Percentiles rank a stretch among this genome's conserved stretches.
These are phyloP conservation scores for Ustilaginoidea virens DNA, from an alignment of 2,329 filamentous ascomycete species.

Conservation along the genomic window DNA sequence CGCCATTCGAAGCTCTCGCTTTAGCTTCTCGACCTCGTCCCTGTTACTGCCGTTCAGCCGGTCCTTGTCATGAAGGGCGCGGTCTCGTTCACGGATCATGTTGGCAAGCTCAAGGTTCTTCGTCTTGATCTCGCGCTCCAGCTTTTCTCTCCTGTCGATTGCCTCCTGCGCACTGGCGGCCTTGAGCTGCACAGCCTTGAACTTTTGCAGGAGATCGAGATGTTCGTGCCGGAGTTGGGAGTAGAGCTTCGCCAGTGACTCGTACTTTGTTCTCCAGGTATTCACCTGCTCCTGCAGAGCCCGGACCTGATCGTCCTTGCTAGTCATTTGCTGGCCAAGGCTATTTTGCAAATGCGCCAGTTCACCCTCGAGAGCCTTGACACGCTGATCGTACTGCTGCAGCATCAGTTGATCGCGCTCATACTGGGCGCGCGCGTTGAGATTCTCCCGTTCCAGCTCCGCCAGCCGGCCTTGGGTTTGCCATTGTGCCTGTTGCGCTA, in stretches of 20 bases:
- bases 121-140: constrained; percentile 95
- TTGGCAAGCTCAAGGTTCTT: constrained; percentile 98
- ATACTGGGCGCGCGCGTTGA: constrained; percentile 88
- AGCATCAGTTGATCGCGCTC: constrained; percentile 95
- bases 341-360: constrained; percentile 69
- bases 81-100: constrained; percentile 94
- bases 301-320: constrained; percentile 87
- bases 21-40: constrained; percentile 88
- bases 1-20: constrained; percentile 83
- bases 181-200: constrained; percentile 91
- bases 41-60: constrained; percentile 72
- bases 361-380: constrained; percentile 85
- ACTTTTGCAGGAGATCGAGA: constrained; percentile 85
- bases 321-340: constrained; percentile 68
- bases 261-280: constrained; percentile 94
- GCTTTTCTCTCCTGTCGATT: constrained; percentile 83
- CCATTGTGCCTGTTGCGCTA: constrained; percentile 78
- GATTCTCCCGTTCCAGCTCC: constrained; percentile 86
- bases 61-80: constrained; percentile 86
- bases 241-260: constrained; percentile 90
- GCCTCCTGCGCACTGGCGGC: constrained; percentile 94
- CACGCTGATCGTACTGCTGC: constrained; percentile 87
- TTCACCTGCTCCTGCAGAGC: constrained; percentile 94
- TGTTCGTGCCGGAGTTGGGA: constrained; percentile 92
- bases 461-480: constrained; percentile 93